Base-by-base conservation (phyloP, 179 eudicot species). In the Camellia oleifera region DNA sequence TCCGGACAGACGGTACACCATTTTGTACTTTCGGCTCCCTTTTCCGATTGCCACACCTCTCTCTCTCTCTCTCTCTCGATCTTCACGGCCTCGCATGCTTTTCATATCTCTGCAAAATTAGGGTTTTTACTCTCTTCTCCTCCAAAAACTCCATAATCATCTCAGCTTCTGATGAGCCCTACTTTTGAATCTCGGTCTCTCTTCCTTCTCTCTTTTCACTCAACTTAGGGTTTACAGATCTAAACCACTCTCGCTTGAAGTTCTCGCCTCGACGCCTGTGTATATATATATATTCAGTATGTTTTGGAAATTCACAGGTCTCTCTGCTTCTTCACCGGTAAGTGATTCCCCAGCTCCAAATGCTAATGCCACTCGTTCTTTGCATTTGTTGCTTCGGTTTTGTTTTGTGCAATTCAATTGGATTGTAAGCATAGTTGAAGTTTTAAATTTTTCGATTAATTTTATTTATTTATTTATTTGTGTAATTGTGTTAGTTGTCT, bases 301-400 rank as follows among this genome's bases (percentile, higher is more conserved):
- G 97, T 92, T 92, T 64, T 92, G 97, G 97, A 87, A 88, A 86
- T 89, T 91, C 80, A 73, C 89, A 52, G 62, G 88, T 23, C 76
- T 92, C 10, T 90, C 97, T 72, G 91, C 94, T 75, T 86, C 97
- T 32, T 92, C 97, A 12, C 93, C 94, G 57, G 97, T 92, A 81
- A 88, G 92, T 91, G 17, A 5, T 62, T 26, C 44, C 12, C 5
- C 63, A 69, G 23, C 20, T 60, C 48, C 14, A 6, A 14, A 65
- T 80, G 8, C 63, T 40, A 26, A 42, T 68, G 66, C 46, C 46
- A 7, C 2, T 5, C 23, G 26, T 45, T 70, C 52, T 45, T 42
- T 23, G 71, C 44, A 56, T 69, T 63, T 32, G 26, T 2, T 67
- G 26, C 10, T 18, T 68, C 4, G 46, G 53, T 57, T 18, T 68